phyloP scores from a whole-genome alignment of 176 grass and related monocot species.

The Dactylis glomerata region DNA sequence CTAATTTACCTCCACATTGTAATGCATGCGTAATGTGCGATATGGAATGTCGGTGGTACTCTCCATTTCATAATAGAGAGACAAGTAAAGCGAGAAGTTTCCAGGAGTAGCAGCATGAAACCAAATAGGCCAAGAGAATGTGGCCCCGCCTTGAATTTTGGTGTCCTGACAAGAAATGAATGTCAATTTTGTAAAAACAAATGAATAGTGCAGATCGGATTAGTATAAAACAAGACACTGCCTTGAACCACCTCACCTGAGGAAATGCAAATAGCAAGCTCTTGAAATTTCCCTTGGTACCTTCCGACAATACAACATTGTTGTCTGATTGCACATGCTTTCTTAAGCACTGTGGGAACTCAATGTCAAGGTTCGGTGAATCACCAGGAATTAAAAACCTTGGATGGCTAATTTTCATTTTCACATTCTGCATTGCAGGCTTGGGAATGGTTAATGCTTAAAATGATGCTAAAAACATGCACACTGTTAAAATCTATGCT shows the following conservation, averaged over 20 bases:
- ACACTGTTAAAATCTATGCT: neutral
- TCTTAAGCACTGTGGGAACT: conserved; percentile 70
- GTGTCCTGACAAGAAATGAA: conserved; percentile 48
- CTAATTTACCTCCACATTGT: conserved; percentile 64
- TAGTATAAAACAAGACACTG: conserved; percentile 11
- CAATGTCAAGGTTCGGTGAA: conserved; percentile 38
- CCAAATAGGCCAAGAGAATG: conserved; percentile 96
- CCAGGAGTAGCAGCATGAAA: conserved; percentile 85
- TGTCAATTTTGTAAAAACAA: conserved; percentile 29
- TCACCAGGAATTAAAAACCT: conserved; percentile 74
- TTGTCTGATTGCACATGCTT: conserved; percentile 47
- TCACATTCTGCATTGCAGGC: conserved; percentile 68
- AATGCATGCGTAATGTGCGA: conserved; percentile 82
- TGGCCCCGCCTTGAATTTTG: conserved; percentile 59
- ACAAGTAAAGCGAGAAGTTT: conserved; percentile 73
- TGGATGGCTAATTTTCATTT: conserved; percentile 90
- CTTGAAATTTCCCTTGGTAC: conserved; percentile 44
- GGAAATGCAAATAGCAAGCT: conserved; percentile 76
- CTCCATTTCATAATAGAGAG: conserved; percentile 94
- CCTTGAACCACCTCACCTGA: conserved; percentile 52
- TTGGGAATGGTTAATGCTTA: conserved; percentile 24
- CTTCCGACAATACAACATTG: neutral
- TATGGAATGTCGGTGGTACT: conserved; percentile 76
- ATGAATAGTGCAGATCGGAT: neutral
- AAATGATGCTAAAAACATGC: conserved; percentile 13